These are phyloP conservation scores for Aspergillus cejpii DNA, from an alignment of 2,329 filamentous ascomycete species.

Conservation along the genomic window DNA sequence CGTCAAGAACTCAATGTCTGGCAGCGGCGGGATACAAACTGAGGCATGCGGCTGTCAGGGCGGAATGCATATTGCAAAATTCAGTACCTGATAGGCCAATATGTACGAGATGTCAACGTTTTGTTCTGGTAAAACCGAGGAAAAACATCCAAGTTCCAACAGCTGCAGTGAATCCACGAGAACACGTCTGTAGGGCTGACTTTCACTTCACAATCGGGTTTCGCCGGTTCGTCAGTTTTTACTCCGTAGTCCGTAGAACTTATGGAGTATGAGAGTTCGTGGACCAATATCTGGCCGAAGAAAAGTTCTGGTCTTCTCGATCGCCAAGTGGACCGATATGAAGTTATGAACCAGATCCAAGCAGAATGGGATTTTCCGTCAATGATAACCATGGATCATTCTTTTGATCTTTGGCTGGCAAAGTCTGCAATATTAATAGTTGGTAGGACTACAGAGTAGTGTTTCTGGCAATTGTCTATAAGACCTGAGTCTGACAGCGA, in stretches of 20 bases:
- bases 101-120: too few species aligned
- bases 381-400: background rate
- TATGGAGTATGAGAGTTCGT: too few species aligned
- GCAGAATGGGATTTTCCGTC: background rate
- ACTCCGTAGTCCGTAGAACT: too few species aligned
- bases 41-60: background rate
- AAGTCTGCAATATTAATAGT: too few species aligned
- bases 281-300: too few species aligned
- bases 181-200: background rate
- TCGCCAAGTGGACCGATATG: background rate
- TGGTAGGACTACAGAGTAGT: too few species aligned
- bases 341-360: background rate
- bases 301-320: background rate
- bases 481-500: background rate
- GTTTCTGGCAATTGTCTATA: too few species aligned
- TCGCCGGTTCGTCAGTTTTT: background rate
- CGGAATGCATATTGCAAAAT: background rate
- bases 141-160: background rate
- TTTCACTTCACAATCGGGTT: background rate
- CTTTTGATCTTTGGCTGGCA: background rate
- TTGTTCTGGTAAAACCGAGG: too few species aligned
- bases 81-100: background rate
- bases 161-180: background rate
- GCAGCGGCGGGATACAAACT: too few species aligned
- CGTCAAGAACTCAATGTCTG: slow-evolving; percentile 47